A percentile compares a stretch with the other conserved stretches of the same genome.
Conservation (phyloP, 2,329 filamentous ascomycete genomes). For the Penicillium sp. region DNA sequence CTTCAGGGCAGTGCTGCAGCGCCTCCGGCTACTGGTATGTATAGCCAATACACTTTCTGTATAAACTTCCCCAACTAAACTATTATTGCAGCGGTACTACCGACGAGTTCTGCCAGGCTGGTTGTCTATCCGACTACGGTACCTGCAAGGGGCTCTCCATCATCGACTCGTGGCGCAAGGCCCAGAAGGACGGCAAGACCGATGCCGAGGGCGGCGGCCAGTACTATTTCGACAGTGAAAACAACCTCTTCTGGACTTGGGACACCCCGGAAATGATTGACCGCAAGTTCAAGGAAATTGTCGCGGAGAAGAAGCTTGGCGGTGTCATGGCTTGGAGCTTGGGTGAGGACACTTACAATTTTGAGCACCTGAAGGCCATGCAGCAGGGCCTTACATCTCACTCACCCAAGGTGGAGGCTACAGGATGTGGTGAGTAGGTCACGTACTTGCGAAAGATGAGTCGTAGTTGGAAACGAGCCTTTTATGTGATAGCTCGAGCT, state of each 20-base stretch:
- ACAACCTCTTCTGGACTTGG: slow-evolving; percentile 70
- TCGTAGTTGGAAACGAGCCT: neutral
- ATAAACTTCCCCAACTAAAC: slow-evolving; percentile 18
- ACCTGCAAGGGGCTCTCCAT: slow-evolving; percentile 51
- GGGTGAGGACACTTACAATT: slow-evolving; percentile 60
- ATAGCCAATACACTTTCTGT: neutral
- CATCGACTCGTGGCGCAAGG: slow-evolving; percentile 57
- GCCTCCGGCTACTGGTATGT: slow-evolving; percentile 39
- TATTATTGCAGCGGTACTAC: slow-evolving; percentile 30
- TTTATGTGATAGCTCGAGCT: neutral
- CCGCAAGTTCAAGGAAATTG: slow-evolving; percentile 62
- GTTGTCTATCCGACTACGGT: slow-evolving; percentile 42
- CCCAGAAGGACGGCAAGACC: slow-evolving; percentile 53
- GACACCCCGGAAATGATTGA: slow-evolving; percentile 63
- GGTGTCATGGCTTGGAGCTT: slow-evolving; percentile 76
- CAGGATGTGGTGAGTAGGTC: neutral
- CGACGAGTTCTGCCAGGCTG: slow-evolving; percentile 33
- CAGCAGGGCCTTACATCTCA: slow-evolving; percentile 30
- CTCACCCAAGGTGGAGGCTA: neutral
- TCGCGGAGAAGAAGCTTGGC: slow-evolving; percentile 58
- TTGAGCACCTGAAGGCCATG: slow-evolving; percentile 48
- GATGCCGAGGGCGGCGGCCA: slow-evolving; percentile 62
- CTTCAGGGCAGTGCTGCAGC: slow-evolving; percentile 35
- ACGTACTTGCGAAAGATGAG: neutral
- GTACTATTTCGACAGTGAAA: slow-evolving; percentile 64